Evolutionary conservation across 495 filamentous ascomycete genomes (phyloP), one percentile per base, ranked within the genome.

Genomic region (Talaromyces wortmannii): DNA sequence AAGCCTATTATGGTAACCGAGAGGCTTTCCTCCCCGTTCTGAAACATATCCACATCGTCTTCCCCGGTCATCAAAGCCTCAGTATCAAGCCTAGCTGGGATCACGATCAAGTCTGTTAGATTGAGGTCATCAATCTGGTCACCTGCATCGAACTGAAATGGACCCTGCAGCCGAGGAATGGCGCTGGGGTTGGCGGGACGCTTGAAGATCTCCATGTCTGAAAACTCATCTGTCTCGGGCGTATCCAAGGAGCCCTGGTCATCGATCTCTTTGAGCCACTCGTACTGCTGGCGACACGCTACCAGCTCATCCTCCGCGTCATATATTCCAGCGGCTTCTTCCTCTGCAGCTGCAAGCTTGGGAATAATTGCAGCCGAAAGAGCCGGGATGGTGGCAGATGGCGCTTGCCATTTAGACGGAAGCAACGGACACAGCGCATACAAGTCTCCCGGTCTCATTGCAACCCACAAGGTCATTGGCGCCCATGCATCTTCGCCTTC

Each of bases 361-460:
- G 82, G 78, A 15, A 89, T 78, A 52, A 91, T 85, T 12, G 83
- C 82, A 12, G 89, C 79, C 13, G 89, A 89, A 31, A 96, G 74
- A 0, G 88, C 87, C 3, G 91, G 86, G 30, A 95, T 81, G 11
- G 88, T 76, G 0, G 84, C 84, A 2, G 86, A 78, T 13, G 87
- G 82, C n/a, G 87, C 85, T 49, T 86, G 78, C 90, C 90, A 96
- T 61, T 83, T 90, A 12, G 79, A 80, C 5, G 91, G 91, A 30
- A 96, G 70, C 5, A 96, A 77, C 8, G 91, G 91, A 66, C 91
- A 95, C n/a, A 96, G 71, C 7, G 90, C 89, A 60, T 96, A 96
- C 7, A 96, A 79, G 61, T 95, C 91, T 5, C 91, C 91, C 29
- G 88, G 86, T 33, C 76, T 78, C 90, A 95, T 96, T 13, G 88